Evolutionary conservation across 257 asterid species (phyloP).

Genomic region (Haberlea rhodopensis): DNA sequence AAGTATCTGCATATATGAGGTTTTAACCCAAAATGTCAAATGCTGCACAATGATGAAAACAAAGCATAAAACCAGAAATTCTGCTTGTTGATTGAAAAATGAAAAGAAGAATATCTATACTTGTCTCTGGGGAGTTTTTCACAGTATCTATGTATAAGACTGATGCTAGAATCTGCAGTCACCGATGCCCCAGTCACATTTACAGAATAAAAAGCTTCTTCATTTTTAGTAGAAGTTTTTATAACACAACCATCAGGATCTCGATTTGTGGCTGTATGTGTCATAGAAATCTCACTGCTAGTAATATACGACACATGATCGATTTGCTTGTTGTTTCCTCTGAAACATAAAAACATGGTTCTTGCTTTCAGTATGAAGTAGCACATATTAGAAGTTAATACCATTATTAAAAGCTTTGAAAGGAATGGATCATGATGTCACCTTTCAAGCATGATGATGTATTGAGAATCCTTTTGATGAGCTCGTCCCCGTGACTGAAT

Average conservation of each 20-base stretch:
- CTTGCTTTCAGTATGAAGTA: conserved; percentile 9
- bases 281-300: conserved; percentile 54
- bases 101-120: conserved; percentile 37
- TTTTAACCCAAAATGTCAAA: not conserved
- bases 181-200: conserved; percentile 78
- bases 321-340: conserved; percentile 67
- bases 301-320: conserved; percentile 49
- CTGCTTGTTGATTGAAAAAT: not conserved
- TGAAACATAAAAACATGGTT: conserved; percentile 36
- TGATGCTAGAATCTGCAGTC: conserved; percentile 60
- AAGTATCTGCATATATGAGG: conserved; percentile 38
- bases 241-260: conserved; percentile 32
- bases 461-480: conserved; percentile 53
- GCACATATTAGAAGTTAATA: not conserved
- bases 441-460: conserved; percentile 87
- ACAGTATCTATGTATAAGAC: conserved; percentile 65
- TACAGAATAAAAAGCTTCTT: conserved; percentile 42
- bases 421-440: conserved; percentile 24
- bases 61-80: conserved; percentile 1
- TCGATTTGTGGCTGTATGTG: conserved; percentile 35
- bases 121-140: conserved; percentile 59
- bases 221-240: conserved; percentile 37
- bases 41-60: not conserved
- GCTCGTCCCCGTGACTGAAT: conserved; percentile 61
- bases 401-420: not conserved